Percentiles rank a stretch among this genome's conserved stretches.
Evolutionary conservation across 2,329 filamentous ascomycete genomes (phyloP).

Genomic region (Ascochyta rabiei): DNA sequence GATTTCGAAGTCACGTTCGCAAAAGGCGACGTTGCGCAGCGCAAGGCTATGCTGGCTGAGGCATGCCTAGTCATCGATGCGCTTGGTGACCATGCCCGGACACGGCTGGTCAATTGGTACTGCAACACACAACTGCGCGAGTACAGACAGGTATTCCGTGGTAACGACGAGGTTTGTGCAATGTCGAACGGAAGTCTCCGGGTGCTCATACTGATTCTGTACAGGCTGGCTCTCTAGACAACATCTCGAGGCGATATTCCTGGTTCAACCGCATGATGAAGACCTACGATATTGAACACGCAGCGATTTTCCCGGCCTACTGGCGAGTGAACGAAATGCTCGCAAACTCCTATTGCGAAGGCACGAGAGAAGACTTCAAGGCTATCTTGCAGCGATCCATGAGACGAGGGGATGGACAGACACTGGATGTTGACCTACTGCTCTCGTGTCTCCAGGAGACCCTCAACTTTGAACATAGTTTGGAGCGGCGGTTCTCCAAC

Average conservation of each 20-base stretch:
- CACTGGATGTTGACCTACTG: slow-evolving; percentile 86
- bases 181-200: background rate
- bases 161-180: slow-evolving; percentile 75
- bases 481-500: slow-evolving; percentile 82
- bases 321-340: slow-evolving; percentile 93
- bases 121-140: slow-evolving; percentile 96
- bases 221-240: slow-evolving; percentile 86
- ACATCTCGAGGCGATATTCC: slow-evolving; percentile 90
- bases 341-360: slow-evolving; percentile 92
- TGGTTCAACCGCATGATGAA: slow-evolving; percentile 98
- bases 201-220: slow-evolving; percentile 20
- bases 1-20: slow-evolving; percentile 97
- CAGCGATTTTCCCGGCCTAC: slow-evolving; percentile 79
- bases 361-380: slow-evolving; percentile 93
- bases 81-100: slow-evolving; percentile 82
- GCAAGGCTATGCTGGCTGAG: slow-evolving; percentile 76
- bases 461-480: slow-evolving; percentile 90
- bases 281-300: slow-evolving; percentile 92
- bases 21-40: slow-evolving; percentile 77
- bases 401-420: slow-evolving; percentile 75
- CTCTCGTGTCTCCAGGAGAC: slow-evolving; percentile 93
- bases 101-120: slow-evolving; percentile 90
- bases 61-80: slow-evolving; percentile 95
- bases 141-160: slow-evolving; percentile 93
- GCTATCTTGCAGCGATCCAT: slow-evolving; percentile 88